These are phyloP conservation scores for Aristolochia californica DNA, from an alignment of 164 flowering plant genomes.

Conservation along the genomic window DNA sequence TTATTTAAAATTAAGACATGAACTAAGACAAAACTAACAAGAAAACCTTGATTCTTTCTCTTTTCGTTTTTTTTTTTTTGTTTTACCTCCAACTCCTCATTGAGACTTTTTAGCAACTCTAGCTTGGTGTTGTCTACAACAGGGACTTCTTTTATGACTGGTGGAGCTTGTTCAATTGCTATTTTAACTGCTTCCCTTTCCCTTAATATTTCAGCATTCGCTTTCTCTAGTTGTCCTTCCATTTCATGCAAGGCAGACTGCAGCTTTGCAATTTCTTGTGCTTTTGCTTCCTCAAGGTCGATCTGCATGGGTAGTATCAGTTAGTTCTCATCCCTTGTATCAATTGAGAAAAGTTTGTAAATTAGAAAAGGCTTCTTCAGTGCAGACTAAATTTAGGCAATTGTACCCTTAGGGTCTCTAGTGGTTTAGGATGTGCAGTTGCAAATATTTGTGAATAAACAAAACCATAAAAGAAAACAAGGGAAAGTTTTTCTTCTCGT, in stretches of 20 bases:
- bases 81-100: conserved; percentile 55
- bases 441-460: too few species aligned
- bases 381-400: too few species aligned
- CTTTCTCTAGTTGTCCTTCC: conserved; percentile 58
- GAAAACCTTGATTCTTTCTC: too few species aligned
- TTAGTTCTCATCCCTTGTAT: too few species aligned
- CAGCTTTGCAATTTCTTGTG: conserved; percentile 58
- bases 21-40: too few species aligned
- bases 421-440: not conserved
- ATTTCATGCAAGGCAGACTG: conserved; percentile 50
- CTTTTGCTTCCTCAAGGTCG: conserved; percentile 77
- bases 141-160: conserved; percentile 68
- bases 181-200: conserved; percentile 72
- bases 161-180: conserved; percentile 80
- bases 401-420: too few species aligned
- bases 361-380: too few species aligned
- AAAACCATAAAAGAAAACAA: too few species aligned
- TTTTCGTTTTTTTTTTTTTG: not conserved
- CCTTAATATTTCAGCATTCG: conserved; percentile 37
- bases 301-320: conserved; percentile 23
- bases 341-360: too few species aligned
- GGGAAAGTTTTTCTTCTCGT: too few species aligned
- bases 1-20: too few species aligned
- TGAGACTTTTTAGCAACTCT: conserved; percentile 38
- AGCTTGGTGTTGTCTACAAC: conserved; percentile 55